Conservation (phyloP, 2,329 filamentous ascomycete genomes). For the Clonostachys rosea region DNA sequence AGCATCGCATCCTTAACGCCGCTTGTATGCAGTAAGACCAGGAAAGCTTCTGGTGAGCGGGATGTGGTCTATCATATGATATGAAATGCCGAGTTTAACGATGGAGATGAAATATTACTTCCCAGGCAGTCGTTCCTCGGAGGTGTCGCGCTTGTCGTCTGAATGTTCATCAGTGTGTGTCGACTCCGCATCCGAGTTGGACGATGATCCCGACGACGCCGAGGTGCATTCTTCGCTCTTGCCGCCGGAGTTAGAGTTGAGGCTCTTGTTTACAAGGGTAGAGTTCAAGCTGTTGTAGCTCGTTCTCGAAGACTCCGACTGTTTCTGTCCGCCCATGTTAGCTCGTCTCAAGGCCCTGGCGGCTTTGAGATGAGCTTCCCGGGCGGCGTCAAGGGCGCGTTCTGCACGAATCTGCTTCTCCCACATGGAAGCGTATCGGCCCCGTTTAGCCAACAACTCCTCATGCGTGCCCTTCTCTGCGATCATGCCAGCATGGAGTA, state of each 20-base stretch:
- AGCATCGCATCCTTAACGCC: slow-evolving; percentile 1
- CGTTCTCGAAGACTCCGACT: slow-evolving; percentile 35
- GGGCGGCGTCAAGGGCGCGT: slow-evolving; percentile 42
- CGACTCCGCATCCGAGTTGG: slow-evolving; percentile 30
- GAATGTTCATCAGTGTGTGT: slow-evolving; percentile 3
- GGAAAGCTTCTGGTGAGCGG: not conserved
- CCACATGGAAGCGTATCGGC: slow-evolving; percentile 83
- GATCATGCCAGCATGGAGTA: slow-evolving; percentile 72
- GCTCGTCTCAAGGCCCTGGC: slow-evolving; percentile 37
- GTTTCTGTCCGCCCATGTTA: slow-evolving; percentile 36
- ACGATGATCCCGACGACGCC: slow-evolving; percentile 12
- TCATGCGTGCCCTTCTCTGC: slow-evolving; percentile 76
- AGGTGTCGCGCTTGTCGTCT: slow-evolving; percentile 11
- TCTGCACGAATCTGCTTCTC: slow-evolving; percentile 80
- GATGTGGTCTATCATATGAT: not conserved
- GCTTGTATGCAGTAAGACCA: not conserved
- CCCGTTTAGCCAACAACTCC: slow-evolving; percentile 64
- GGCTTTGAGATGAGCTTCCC: slow-evolving; percentile 26
- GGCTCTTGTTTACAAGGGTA: slow-evolving; percentile 24
- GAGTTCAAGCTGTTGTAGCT: slow-evolving; percentile 40
- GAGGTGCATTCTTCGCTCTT: slow-evolving; percentile 22
- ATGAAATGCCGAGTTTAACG: too few species aligned
- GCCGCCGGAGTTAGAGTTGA: not conserved
- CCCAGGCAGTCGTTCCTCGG: slow-evolving; percentile 9
- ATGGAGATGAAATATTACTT: too few species aligned